phyloP scores from a whole-genome alignment of 163 green algal genomes.

The Botryococcus braunii region DNA sequence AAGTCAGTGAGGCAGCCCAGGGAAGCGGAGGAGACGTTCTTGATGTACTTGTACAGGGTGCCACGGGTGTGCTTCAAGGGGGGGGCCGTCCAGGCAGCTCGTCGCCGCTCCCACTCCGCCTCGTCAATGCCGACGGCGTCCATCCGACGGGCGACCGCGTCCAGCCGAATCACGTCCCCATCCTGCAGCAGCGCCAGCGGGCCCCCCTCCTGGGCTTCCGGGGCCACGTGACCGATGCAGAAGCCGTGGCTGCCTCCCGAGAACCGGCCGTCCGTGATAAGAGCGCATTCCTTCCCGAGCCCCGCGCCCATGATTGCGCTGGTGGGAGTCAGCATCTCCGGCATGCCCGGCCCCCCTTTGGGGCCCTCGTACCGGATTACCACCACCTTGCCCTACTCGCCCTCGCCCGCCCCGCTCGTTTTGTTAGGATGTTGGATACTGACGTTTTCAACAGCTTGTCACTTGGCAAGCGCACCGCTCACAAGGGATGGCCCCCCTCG shows the following conservation, averaged over 20 bases:
- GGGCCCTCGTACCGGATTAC: conserved; percentile 95
- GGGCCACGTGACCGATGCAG: conserved; percentile 93
- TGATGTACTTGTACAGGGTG: conserved; percentile 99
- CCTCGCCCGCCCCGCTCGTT: too few relatives aligned
- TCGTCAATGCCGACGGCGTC: conserved; percentile 63
- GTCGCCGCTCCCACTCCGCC: conserved; percentile 60
- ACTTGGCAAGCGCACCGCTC: too few relatives aligned
- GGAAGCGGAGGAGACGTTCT: conserved; percentile 73
- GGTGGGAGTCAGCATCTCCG: conserved; percentile 97
- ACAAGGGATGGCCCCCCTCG: too few relatives aligned
- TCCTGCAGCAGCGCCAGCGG: conserved; percentile 83
- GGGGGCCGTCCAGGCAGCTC: conserved; percentile 62
- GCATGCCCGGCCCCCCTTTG: conserved; percentile 96
- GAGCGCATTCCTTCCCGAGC: conserved; percentile 86
- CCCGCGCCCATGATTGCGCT: conserved; percentile 95
- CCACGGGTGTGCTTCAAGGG: conserved; percentile 73
- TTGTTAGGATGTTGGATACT: too few relatives aligned
- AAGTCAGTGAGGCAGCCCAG: conserved; percentile 89
- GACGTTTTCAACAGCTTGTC: too few relatives aligned
- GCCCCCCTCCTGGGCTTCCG: conserved; percentile 93
- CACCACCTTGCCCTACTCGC: conserved; percentile 67
- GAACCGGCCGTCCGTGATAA: conserved; percentile 88
- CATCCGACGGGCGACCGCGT: conserved; percentile 75
- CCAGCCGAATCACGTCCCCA: conserved; percentile 88
- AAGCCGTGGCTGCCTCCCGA: conserved; percentile 95